A percentile compares a stretch with the other conserved stretches of the same genome.
Evolutionary conservation across 2,329 filamentous ascomycete species (phyloP).

Genomic region (Podosphaera aphanis): DNA sequence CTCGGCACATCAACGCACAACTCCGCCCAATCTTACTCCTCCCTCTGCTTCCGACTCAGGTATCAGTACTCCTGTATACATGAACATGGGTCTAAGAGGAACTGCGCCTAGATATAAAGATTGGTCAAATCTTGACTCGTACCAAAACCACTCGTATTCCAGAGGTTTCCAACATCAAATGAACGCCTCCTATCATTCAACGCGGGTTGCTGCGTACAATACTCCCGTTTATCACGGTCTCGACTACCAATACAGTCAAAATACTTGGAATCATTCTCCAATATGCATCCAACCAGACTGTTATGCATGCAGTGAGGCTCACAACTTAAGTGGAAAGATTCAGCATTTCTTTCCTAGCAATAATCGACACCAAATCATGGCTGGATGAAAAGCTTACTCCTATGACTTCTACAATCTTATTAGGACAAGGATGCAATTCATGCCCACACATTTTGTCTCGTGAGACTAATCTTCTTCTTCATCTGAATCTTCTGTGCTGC

Average conservation of each 20-base stretch:
- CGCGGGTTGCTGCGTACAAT: constrained; percentile 23
- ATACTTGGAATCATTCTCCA: not conserved
- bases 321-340: not conserved
- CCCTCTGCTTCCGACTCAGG: constrained; percentile 30
- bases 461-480: too few relatives aligned
- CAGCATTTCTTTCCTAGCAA: not conserved
- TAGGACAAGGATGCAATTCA: too few relatives aligned
- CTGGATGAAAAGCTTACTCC: too few relatives aligned
- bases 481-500: too few relatives aligned
- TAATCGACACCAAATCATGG: too few relatives aligned
- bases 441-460: too few relatives aligned
- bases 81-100: constrained; percentile 21
- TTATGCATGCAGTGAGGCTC: not conserved
- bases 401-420: too few relatives aligned
- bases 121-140: not conserved
- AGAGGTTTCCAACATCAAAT: constrained; percentile 11
- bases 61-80: constrained; percentile 29
- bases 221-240: constrained; percentile 15
- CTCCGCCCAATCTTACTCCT: constrained; percentile 20
- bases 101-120: constrained; percentile 23
- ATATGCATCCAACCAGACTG: not conserved
- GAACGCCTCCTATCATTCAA: constrained; percentile 18
- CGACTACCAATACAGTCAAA: not conserved
- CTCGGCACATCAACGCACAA: constrained; percentile 13
- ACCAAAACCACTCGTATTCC: not conserved